These are phyloP conservation scores for Hypoxylon lienhwacheense DNA, from an alignment of 495 filamentous ascomycete species.

Conservation along the genomic window DNA sequence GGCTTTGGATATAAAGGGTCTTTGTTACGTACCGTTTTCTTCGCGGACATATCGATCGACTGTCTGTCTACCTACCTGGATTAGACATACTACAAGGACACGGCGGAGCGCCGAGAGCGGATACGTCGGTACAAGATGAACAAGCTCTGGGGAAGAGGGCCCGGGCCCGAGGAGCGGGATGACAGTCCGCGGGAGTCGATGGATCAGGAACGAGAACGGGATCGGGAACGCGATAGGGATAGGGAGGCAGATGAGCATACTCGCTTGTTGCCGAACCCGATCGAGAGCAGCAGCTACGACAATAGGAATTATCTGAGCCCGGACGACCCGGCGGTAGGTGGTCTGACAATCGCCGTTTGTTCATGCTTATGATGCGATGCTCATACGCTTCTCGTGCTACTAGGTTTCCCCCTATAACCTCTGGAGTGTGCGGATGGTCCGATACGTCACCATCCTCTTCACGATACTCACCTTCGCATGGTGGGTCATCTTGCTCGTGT, in stretches of 20 bases:
- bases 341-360: background rate
- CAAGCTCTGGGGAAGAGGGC: slow-evolving; percentile 33
- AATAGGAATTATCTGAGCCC: slow-evolving; percentile 70
- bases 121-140: slow-evolving; percentile 51
- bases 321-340: slow-evolving; percentile 87
- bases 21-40: too few species aligned
- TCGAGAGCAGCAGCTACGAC: slow-evolving; percentile 38
- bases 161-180: slow-evolving; percentile 39
- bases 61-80: background rate
- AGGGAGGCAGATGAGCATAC: slow-evolving; percentile 67
- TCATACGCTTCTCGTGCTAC: background rate
- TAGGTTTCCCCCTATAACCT: slow-evolving; percentile 95
- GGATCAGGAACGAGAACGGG: slow-evolving; percentile 25
- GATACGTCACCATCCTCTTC: slow-evolving; percentile 73
- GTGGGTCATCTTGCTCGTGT: slow-evolving; percentile 86
- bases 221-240: too few species aligned
- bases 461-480: slow-evolving; percentile 75
- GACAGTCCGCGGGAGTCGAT: slow-evolving; percentile 25
- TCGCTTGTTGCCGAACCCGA: slow-evolving; percentile 64
- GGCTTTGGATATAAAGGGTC: too few species aligned
- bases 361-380: too few species aligned
- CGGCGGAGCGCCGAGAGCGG: background rate
- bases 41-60: too few species aligned
- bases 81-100: background rate
- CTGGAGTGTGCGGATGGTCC: slow-evolving; percentile 78